Evolutionary conservation across 2,329 filamentous ascomycete genomes (phyloP).

Genomic region (Aspergillus melleus): DNA sequence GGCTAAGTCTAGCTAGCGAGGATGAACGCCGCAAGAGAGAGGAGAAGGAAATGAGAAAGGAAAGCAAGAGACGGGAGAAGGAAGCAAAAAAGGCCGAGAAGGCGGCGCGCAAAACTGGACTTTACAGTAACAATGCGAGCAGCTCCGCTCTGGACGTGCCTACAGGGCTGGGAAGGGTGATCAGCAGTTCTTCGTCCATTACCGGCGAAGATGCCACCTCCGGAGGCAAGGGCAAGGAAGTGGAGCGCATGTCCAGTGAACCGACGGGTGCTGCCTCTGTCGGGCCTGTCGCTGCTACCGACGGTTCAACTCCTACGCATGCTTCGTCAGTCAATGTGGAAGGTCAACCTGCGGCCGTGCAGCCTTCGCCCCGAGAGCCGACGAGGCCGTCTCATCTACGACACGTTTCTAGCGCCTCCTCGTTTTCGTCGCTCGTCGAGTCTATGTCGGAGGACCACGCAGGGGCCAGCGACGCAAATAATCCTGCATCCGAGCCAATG

Average conservation of each 20-base stretch:
- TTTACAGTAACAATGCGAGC: conserved; percentile 59
- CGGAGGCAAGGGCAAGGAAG: conserved; percentile 66
- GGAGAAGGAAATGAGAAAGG: conserved; percentile 77
- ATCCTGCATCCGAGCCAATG: conserved; percentile 68
- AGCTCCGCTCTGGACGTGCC: conserved; percentile 58
- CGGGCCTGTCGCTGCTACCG: conserved; percentile 35
- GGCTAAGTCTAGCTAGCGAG: conserved; percentile 85
- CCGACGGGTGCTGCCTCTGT: conserved; percentile 10
- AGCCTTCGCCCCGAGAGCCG: conserved; percentile 48
- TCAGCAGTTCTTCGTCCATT: conserved; percentile 40
- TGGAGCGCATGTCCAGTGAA: conserved; percentile 54
- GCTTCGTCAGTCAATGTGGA: conserved; percentile 7
- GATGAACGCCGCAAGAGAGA: conserved; percentile 87
- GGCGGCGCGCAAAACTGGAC: conserved; percentile 63
- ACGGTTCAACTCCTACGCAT: conserved; percentile 22
- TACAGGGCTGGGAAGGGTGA: conserved; percentile 34
- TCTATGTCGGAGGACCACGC: conserved; percentile 47
- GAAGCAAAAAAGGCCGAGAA: conserved; percentile 75
- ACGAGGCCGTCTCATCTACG: conserved; percentile 70
- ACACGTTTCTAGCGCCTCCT: conserved; percentile 85
- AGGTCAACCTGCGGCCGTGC: conserved; percentile 5
- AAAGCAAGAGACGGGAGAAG: conserved; percentile 82
- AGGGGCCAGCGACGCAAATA: conserved; percentile 51
- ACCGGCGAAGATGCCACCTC: conserved; percentile 37
- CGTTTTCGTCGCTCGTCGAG: conserved; percentile 74